A percentile compares a stretch with the other conserved stretches of the same genome.
Conservation (phyloP, 2,329 filamentous ascomycete species). For the Arachnopeziza araneosa region DNA sequence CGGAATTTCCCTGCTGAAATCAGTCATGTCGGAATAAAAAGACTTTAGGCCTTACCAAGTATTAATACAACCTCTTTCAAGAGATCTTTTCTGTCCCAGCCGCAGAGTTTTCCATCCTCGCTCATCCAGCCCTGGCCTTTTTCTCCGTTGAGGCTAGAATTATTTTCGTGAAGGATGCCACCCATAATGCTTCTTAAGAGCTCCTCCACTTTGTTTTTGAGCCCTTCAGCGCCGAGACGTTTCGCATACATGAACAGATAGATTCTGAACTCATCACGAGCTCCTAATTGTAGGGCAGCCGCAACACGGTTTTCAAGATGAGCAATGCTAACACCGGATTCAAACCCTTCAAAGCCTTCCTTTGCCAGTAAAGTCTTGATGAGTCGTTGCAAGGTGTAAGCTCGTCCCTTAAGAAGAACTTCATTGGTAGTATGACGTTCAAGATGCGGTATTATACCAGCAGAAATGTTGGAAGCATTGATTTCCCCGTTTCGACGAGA, state of each 20-base stretch:
- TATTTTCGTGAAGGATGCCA: slow-evolving; percentile 57
- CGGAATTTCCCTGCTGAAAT: slow-evolving; percentile 73
- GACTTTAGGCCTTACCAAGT: slow-evolving; percentile 59
- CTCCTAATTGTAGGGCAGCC: slow-evolving; percentile 75
- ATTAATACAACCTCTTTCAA: slow-evolving; percentile 89
- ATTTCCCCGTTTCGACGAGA: slow-evolving; percentile 41
- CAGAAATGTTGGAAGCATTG: slow-evolving; percentile 62
- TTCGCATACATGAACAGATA: slow-evolving; percentile 99
- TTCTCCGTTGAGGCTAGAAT: slow-evolving; percentile 32
- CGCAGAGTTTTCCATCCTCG: slow-evolving; percentile 69
- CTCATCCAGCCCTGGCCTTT: slow-evolving; percentile 57
- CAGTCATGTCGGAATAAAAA: neutral
- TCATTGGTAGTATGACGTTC: slow-evolving; percentile 95
- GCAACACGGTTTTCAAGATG: slow-evolving; percentile 94
- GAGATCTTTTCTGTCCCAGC: slow-evolving; percentile 83
- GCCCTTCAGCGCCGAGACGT: slow-evolving; percentile 82
- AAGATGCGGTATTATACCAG: slow-evolving; percentile 86
- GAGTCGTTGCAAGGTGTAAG: slow-evolving; percentile 84
- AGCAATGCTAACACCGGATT: slow-evolving; percentile 84
- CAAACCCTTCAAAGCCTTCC: slow-evolving; percentile 88
- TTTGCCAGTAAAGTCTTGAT: slow-evolving; percentile 83
- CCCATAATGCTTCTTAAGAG: slow-evolving; percentile 77
- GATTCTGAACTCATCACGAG: slow-evolving; percentile 86
- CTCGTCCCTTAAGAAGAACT: slow-evolving; percentile 82
- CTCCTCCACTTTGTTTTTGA: slow-evolving; percentile 87